A percentile compares a stretch with the other conserved stretches of the same genome.
phyloP scores from a whole-genome alignment of 192 early-diverging fungal genomes.

The Phycomyces nitens region DNA sequence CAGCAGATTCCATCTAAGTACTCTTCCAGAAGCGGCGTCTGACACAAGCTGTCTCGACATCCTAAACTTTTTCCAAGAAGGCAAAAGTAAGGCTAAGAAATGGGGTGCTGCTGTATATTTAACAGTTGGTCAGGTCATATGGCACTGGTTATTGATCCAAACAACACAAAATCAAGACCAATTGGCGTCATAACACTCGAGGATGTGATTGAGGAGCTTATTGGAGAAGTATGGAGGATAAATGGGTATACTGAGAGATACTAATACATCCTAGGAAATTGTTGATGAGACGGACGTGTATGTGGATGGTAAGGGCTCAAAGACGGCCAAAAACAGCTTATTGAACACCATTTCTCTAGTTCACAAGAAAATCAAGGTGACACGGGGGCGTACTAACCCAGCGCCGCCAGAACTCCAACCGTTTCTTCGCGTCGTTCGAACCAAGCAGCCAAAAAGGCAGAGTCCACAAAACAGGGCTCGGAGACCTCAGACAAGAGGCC shows the following conservation, averaged over 20 bases:
- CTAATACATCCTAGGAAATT: slow-evolving; percentile 10
- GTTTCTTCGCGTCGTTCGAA: too few relatives aligned
- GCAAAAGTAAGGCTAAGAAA: slow-evolving; percentile 62
- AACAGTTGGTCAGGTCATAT: too few relatives aligned
- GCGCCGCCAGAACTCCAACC: too few relatives aligned
- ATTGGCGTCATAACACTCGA: slow-evolving; percentile 78
- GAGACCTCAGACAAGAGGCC: too few relatives aligned
- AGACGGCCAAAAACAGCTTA: not conserved
- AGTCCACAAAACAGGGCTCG: too few relatives aligned
- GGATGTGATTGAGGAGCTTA: slow-evolving; percentile 79
- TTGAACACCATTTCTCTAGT: not conserved
- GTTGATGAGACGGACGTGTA: slow-evolving; percentile 23
- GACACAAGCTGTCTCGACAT: slow-evolving; percentile 65
- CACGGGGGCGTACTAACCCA: not conserved
- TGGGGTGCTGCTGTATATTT: too few relatives aligned
- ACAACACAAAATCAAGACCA: slow-evolving; percentile 45
- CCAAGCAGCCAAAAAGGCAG: too few relatives aligned
- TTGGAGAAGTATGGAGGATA: slow-evolving; percentile 42
- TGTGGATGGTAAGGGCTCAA: slow-evolving; percentile 12
- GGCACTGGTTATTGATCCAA: slow-evolving; percentile 56
- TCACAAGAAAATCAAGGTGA: not conserved
- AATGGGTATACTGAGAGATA: not conserved
- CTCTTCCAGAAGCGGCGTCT: slow-evolving; percentile 45
- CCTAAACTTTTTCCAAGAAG: slow-evolving; percentile 79
- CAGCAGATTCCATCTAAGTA: slow-evolving; percentile 50